Evolutionary conservation across 139 green algal genomes (phyloP).

Genomic region (Marvania coccoides): DNA sequence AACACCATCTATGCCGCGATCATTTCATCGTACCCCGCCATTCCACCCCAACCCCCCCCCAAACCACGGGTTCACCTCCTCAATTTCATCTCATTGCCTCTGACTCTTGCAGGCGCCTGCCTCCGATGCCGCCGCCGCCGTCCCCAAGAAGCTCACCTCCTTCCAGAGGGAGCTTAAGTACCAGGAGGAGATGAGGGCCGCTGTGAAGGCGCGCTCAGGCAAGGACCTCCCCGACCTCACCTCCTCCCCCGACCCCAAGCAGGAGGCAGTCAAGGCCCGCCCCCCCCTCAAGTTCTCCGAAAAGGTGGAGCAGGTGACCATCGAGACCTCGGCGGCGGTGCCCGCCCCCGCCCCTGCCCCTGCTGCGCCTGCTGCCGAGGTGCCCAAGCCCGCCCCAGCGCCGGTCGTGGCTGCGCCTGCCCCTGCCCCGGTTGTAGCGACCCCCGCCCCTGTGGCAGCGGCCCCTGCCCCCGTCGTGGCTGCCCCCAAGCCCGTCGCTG

Average conservation of each 20-base stretch:
- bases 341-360: neutral
- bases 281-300: too few relatives aligned
- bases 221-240: neutral
- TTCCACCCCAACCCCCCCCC: too few relatives aligned
- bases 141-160: neutral
- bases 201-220: constrained; percentile 1
- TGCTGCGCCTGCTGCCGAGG: neutral
- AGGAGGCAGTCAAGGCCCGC: too few relatives aligned
- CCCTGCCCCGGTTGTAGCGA: too few relatives aligned
- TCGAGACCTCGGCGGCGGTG: neutral
- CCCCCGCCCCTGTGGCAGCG: neutral
- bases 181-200: neutral
- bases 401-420: too few relatives aligned
- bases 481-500: neutral
- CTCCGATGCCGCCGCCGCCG: neutral
- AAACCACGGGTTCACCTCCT: neutral
- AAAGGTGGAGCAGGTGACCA: constrained; percentile 1
- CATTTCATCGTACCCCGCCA: neutral
- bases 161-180: neutral
- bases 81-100: neutral
- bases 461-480: neutral
- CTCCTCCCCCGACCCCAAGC: neutral
- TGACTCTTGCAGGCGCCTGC: neutral
- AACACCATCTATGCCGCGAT: neutral
- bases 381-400: neutral